Percentiles rank a stretch among this genome's conserved stretches.
Evolutionary conservation across 2,329 filamentous ascomycete genomes (phyloP).

Genomic region (Pleomassaria siparia): DNA sequence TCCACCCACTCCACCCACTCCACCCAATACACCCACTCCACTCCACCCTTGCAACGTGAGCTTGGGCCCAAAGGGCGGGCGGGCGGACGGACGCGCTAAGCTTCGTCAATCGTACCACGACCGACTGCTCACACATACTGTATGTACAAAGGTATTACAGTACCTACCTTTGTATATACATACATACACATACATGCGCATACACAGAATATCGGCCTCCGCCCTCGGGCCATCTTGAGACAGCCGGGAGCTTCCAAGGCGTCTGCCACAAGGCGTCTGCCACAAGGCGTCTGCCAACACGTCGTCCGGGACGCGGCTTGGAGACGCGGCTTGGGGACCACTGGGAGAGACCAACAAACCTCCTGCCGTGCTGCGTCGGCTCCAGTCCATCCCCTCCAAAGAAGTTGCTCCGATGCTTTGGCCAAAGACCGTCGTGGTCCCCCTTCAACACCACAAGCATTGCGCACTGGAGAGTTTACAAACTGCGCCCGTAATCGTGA

Average conservation of each 20-base stretch:
- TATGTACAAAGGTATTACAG: too few relatives aligned
- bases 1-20: too few relatives aligned
- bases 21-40: background rate
- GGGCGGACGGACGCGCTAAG: too few relatives aligned
- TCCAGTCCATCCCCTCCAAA: background rate
- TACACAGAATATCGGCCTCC: background rate
- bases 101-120: background rate
- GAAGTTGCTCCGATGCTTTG: background rate
- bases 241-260: background rate
- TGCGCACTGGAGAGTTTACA: too few relatives aligned
- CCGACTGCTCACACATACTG: background rate
- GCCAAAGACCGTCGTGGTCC: too few relatives aligned
- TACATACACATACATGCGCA: too few relatives aligned
- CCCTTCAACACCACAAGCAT: background rate
- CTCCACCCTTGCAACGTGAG: slow-evolving; percentile 5
- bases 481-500: slow-evolving; percentile 17
- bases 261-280: background rate
- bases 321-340: too few relatives aligned
- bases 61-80: background rate
- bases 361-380: background rate
- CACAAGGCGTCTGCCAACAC: too few relatives aligned
- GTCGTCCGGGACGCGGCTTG: too few relatives aligned
- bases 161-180: too few relatives aligned
- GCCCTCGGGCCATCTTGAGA: background rate
- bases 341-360: too few relatives aligned